phyloP scores from a whole-genome alignment of 2,329 filamentous ascomycete genomes.

The Plenodomus lindquistii region DNA sequence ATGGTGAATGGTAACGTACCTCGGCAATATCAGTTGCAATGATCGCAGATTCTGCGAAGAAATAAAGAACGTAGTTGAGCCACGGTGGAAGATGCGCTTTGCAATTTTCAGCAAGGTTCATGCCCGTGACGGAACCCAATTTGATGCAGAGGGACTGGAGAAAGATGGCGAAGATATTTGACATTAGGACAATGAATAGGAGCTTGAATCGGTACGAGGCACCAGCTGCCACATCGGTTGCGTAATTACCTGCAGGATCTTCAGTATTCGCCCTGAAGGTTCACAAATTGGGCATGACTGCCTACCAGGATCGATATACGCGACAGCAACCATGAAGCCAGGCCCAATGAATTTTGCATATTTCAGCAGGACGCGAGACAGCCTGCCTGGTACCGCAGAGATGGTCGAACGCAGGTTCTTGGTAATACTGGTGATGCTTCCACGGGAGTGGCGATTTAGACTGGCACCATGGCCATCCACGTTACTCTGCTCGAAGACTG shows the following conservation, averaged over 20 bases:
- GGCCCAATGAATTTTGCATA: slow-evolving; percentile 66
- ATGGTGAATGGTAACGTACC: slow-evolving; percentile 27
- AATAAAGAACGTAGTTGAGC: slow-evolving; percentile 59
- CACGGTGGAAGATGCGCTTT: slow-evolving; percentile 55
- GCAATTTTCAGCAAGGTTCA: slow-evolving; percentile 56
- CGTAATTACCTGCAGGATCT: slow-evolving; percentile 75
- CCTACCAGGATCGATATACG: slow-evolving; percentile 54
- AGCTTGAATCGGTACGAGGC: slow-evolving; percentile 67
- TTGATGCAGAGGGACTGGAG: slow-evolving; percentile 69
- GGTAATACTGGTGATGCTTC: neutral
- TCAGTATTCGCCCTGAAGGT: too few species aligned
- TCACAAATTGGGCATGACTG: too few species aligned
- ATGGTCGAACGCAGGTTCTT: neutral
- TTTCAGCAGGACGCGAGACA: slow-evolving; percentile 44
- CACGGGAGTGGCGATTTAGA: neutral
- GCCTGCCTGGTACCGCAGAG: slow-evolving; percentile 1
- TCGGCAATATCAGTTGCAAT: slow-evolving; percentile 64
- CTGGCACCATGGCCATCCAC: neutral
- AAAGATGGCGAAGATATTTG: slow-evolving; percentile 72
- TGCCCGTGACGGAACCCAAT: slow-evolving; percentile 55
- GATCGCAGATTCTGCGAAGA: slow-evolving; percentile 60
- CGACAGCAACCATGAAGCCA: slow-evolving; percentile 63
- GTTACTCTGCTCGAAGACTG: neutral
- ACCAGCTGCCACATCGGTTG: slow-evolving; percentile 70
- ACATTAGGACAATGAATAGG: slow-evolving; percentile 69